Conservation (phyloP, 805 yeast species). For the Candida sakaeoensis region DNA sequence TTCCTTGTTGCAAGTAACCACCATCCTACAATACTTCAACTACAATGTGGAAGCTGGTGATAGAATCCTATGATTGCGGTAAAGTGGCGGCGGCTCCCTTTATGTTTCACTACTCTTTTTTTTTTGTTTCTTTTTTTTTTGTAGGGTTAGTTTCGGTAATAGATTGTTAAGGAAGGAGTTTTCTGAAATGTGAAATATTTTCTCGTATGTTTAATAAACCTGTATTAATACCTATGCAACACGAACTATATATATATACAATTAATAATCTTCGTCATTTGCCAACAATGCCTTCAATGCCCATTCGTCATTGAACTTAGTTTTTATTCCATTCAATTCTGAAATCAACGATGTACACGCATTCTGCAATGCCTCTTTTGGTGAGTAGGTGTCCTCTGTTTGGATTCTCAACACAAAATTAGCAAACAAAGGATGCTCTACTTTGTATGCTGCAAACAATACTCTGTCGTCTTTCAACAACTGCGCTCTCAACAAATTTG, state of each 20-base stretch:
- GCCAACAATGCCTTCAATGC: conserved; percentile 71
- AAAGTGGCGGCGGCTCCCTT: no score
- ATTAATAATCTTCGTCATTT: conserved; percentile 28
- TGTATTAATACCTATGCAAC: conserved; percentile 2
- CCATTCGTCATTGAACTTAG: conserved; percentile 89
- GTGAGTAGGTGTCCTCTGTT: conserved; percentile 92
- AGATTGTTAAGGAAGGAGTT: no score
- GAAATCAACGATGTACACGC: conserved; percentile 84
- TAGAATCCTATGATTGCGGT: no score
- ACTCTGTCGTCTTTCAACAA: conserved; percentile 82
- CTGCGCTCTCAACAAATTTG: conserved; percentile 83
- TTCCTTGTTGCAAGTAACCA: no score
- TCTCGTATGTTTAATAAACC: neutral
- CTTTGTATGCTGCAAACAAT: conserved; percentile 95
- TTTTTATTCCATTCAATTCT: conserved; percentile 69
- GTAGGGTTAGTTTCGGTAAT: no score
- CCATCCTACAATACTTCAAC: no score
- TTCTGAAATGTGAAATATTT: no score
- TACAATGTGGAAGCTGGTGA: no score
- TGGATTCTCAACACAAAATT: conserved; percentile 91
- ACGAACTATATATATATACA: conserved; percentile 1
- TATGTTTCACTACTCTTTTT: no score
- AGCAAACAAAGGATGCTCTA: conserved; percentile 97
- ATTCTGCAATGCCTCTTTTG: conserved; percentile 82
- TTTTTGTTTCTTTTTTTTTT: no score